Evolutionary conservation across 2,329 filamentous ascomycete genomes (phyloP), one percentile per base, ranked within the genome.

Genomic region (Metarhizium sp.): DNA sequence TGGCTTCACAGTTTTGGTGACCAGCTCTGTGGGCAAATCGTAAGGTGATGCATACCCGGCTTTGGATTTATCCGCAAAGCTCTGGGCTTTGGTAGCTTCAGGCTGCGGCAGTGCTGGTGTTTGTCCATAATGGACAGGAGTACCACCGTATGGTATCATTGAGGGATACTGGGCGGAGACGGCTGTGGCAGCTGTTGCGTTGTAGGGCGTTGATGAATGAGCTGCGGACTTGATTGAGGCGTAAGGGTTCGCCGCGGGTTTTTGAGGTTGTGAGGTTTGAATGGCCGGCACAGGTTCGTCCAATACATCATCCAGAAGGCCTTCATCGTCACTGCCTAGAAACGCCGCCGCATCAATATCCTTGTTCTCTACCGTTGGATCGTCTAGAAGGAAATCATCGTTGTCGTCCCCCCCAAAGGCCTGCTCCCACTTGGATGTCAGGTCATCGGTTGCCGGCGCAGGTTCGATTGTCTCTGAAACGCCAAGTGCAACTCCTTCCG

Each of bases 21-120:
- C 62, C 34, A 99, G 80, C 54, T 96, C 92, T 71, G 94, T 89
- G 4, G 94, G 94, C 20, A 99, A 77, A 72, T 99, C 95, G 64
- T 96, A 99, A 0, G 94, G 94, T 20, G 92, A 97, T 51, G 87
- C 81, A 68, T 99, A 99, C 7, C 92, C 92, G 55, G 89, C 89
- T 71, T 95, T 97, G 3, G 90, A 76, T 69, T 95, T 95, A 69
- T 92, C 87, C 6, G 82, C 90, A 70, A 96, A 99, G 70, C 92
- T 97, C 67, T 95, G 84, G 1, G 82, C 77, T 70, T 84, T 84
- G 34, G 71, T 70, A 57, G 79, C 62, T 59, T 79, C 73, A n/a
- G 77, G 76, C 13, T 67, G 69, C 1, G 65, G 47, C 18, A 48
- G 62, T 43, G 70, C 68, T 29, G 68, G 66, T 32, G 67, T 65